Evolutionary conservation across 2,329 filamentous ascomycete genomes (phyloP).

Genomic region (Cytospora piceae): DNA sequence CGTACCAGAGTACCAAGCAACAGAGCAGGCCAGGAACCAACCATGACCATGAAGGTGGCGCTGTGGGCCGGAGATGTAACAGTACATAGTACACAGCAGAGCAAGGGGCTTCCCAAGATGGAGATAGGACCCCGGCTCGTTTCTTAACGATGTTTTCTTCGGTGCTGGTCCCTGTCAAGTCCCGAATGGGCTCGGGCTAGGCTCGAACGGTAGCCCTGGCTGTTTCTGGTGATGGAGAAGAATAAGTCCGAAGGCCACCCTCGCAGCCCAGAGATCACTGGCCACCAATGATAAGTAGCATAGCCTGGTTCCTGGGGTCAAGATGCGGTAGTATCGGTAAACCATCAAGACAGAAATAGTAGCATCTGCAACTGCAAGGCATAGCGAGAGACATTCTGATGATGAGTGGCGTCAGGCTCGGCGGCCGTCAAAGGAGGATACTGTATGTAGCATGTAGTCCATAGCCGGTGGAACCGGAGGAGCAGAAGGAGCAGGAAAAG

Average conservation of each 20-base stretch:
- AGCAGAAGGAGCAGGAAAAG: not conserved
- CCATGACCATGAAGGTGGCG: conserved; percentile 23
- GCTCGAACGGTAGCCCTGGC: conserved; percentile 18
- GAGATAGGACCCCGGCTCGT: conserved; percentile 14
- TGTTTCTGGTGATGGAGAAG: conserved; percentile 18
- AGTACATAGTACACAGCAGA: not conserved
- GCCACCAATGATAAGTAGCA: conserved; percentile 10
- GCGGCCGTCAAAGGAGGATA: not conserved
- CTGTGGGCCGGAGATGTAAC: conserved; percentile 18
- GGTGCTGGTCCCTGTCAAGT: conserved; percentile 11
- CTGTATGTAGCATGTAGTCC: not conserved
- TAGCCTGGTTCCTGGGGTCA: conserved; percentile 1
- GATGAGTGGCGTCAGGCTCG: conserved; percentile 2
- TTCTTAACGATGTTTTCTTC: conserved; percentile 23
- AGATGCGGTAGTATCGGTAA: conserved; percentile 3
- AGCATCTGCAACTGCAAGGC: conserved; percentile 15
- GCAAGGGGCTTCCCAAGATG: conserved; percentile 23
- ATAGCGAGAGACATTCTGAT: conserved; percentile 6
- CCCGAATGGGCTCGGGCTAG: conserved; percentile 18
- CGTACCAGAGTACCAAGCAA: conserved; percentile 3
- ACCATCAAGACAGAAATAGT: conserved; percentile 23
- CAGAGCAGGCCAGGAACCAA: conserved; percentile 12
- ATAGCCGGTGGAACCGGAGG: conserved; percentile 4
- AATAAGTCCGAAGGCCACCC: conserved; percentile 14
- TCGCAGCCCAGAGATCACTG: not conserved